Evolutionary conservation across 768 basidiomycete genomes (phyloP).

Genomic region (Symmetrospora coprosmae): DNA sequence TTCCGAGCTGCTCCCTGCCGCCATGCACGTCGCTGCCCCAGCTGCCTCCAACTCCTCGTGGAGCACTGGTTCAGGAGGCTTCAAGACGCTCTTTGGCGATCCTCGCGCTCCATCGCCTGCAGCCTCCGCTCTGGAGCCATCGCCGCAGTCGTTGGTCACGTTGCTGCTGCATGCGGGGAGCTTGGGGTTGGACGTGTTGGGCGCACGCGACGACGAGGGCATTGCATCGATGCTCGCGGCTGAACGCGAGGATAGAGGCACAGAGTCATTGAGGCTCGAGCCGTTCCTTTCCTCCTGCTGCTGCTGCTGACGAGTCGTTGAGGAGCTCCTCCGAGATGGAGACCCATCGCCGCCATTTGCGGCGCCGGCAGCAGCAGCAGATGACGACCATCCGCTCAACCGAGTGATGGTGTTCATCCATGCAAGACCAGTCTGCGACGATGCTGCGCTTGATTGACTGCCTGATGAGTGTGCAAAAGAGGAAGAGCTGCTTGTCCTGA

Average conservation of each 20-base stretch:
- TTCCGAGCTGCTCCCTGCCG: background rate
- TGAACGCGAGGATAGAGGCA: background rate
- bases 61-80: constrained; percentile 1
- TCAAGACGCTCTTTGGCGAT: too few species aligned
- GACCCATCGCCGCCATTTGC: too few species aligned
- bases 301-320: background rate
- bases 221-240: background rate
- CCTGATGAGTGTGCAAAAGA: too few species aligned
- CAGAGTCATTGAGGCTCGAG: background rate
- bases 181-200: background rate
- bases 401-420: constrained; percentile 1
- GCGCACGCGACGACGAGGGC: background rate
- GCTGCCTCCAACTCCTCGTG: background rate
- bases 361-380: background rate
- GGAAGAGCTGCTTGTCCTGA: too few species aligned
- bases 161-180: background rate
- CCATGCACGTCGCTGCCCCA: background rate
- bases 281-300: background rate
- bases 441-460: too few species aligned
- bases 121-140: too few species aligned
- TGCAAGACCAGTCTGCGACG: too few species aligned
- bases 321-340: too few species aligned
- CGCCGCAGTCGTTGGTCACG: background rate
- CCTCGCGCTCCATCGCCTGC: too few species aligned
- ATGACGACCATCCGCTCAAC: background rate